A percentile compares a stretch with the other conserved stretches of the same genome.
phyloP scores from a whole-genome alignment of 352 stramenopile genomes.

The Labyrinthula sp. region DNA sequence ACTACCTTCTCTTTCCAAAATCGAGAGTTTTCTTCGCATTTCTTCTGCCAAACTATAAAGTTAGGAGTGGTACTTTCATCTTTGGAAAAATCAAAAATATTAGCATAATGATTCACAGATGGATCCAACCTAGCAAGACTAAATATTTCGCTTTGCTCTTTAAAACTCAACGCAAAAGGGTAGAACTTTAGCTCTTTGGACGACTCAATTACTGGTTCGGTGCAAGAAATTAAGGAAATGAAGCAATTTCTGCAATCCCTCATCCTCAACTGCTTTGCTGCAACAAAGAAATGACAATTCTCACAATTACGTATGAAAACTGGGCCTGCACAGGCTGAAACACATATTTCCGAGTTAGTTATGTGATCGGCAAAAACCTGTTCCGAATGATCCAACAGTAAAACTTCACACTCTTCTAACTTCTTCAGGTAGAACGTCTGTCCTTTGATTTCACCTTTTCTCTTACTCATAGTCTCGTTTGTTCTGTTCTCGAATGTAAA shows the following conservation, averaged over 20 bases:
- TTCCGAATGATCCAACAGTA: conserved; percentile 58
- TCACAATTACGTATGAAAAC: conserved; percentile 66
- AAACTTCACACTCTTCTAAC: conserved; percentile 50
- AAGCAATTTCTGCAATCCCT: conserved; percentile 54
- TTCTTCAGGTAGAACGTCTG: conserved; percentile 64
- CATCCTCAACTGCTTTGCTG: conserved; percentile 65
- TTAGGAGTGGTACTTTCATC: conserved; percentile 41
- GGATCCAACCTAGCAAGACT: conserved; percentile 45
- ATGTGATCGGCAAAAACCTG: conserved; percentile 69
- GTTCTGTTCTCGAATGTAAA: conserved; percentile 64
- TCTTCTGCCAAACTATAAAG: too few species aligned
- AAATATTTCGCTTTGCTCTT: conserved; percentile 35
- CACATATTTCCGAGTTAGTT: conserved; percentile 55
- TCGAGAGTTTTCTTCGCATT: too few species aligned
- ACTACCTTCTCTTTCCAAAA: too few species aligned
- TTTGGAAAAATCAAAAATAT: conserved; percentile 73
- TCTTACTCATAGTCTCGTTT: conserved; percentile 51
- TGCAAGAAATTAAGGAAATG: conserved; percentile 62
- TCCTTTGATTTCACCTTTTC: conserved; percentile 50
- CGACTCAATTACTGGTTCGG: conserved; percentile 70
- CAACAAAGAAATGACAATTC: conserved; percentile 63
- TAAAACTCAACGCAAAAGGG: conserved; percentile 61
- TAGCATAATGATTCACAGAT: conserved; percentile 62
- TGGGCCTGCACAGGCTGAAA: conserved; percentile 48
- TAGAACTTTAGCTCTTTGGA: conserved; percentile 55